Base-by-base conservation (phyloP, 192 early-diverging fungal species). In the Rhizoclosmatium sp. region DNA sequence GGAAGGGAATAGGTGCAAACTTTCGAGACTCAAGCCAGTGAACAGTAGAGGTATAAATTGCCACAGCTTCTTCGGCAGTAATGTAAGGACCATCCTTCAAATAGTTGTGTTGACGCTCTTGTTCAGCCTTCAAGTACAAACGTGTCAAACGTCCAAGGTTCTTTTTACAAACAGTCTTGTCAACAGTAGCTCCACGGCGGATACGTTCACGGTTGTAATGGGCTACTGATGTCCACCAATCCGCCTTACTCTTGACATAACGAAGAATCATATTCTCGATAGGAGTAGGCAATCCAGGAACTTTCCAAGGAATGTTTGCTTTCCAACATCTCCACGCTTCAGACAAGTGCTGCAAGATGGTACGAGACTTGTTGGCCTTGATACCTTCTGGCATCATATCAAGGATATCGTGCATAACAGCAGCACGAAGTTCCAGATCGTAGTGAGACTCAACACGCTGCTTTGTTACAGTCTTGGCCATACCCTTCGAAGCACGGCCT, bases 361-460 rank as follows among this genome's bases (percentile, higher is more conserved):
- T 96, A 68, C 95, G 90, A 67, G 95, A 94, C 85, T 99, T 99
- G 87, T 96, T 98, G 47, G 92, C 93, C 85, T 95, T 96, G 78
- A 99, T 97, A 31, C 96, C 97, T 86, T 97, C 96, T 23, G 98
- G 98, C 96, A 99, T 99, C 95, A 98, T 97, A 82, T 99, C 98
- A 60, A 97, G 85, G 76, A 99, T 99, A 78, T 99, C 98, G 87
- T 96, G 95, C 94, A 99, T 96, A 21, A 99, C 98, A 12, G 97
- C 94, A 21, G 98, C 98, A 72, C 98, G 93, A 68, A 99, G 88
- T 85, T 99, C 98, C 76, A 99, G 86, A 83, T 99, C 98, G 76
- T 95, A 98, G 82, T 98, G 96, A 47, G 95, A 97, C 82, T 99
- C 98, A 0, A 99, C 98, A 75, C 98, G 94, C 83, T 99, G 98